Conservation (phyloP, 2,329 filamentous ascomycete species). For the Penicillium polonicum region DNA sequence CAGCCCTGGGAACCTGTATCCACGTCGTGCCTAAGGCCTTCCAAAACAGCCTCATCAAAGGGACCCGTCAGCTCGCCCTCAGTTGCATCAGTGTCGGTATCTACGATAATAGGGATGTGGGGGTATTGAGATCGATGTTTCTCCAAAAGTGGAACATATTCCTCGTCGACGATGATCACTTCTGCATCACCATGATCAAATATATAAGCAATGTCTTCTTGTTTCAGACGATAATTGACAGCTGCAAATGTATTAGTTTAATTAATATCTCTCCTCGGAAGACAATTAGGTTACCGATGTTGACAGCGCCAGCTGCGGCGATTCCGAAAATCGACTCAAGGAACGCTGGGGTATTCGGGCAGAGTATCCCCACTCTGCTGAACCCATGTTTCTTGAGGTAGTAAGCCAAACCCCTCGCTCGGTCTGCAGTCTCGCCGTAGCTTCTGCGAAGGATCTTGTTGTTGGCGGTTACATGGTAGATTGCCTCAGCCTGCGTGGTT, state of each 20-base stretch:
- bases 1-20: conserved; percentile 69
- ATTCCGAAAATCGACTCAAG: conserved; percentile 88
- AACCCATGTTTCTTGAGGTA: conserved; percentile 73
- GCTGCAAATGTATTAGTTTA: conserved; percentile 35
- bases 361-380: conserved; percentile 78
- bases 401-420: conserved; percentile 83
- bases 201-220: conserved; percentile 86
- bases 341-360: conserved; percentile 92
- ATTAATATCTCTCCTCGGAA: conserved; percentile 30
- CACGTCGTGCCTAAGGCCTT: conserved; percentile 72
- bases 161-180: conserved; percentile 78
- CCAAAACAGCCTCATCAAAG: conserved; percentile 78
- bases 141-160: conserved; percentile 71
- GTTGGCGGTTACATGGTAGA: conserved; percentile 82
- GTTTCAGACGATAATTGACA: conserved; percentile 72
- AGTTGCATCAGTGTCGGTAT: conserved; percentile 77
- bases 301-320: conserved; percentile 73
- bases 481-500: conserved; percentile 63
- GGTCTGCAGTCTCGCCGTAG: conserved; percentile 80
- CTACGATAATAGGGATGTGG: conserved; percentile 69
- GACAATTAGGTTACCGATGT: conserved; percentile 54
- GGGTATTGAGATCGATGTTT: conserved; percentile 62
- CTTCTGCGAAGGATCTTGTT: conserved; percentile 69
- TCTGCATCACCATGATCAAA: conserved; percentile 86
- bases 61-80: conserved; percentile 72